Evolutionary conservation across 768 basidiomycete genomes (phyloP).

Genomic region (Trametes cubensis): DNA sequence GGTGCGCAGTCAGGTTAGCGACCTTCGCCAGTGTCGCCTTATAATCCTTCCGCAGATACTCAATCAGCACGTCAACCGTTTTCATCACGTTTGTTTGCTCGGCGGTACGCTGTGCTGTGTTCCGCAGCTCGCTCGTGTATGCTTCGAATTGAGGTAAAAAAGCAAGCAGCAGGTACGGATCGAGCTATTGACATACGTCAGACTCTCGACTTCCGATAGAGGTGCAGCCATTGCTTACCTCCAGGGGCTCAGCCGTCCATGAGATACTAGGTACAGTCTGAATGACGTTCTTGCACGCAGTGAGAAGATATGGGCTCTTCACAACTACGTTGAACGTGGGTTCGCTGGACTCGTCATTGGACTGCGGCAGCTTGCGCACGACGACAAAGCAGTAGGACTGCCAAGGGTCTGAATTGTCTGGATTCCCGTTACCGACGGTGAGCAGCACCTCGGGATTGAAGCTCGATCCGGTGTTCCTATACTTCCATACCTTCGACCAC

Average conservation of each 20-base stretch:
- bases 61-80: slow-evolving; percentile 51
- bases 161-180: slow-evolving; percentile 57
- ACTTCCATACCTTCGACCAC: slow-evolving; percentile 62
- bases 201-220: not conserved
- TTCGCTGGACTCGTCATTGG: slow-evolving; percentile 35
- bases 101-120: slow-evolving; percentile 39
- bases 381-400: slow-evolving; percentile 60
- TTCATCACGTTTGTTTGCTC: slow-evolving; percentile 47
- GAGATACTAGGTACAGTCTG: slow-evolving; percentile 57
- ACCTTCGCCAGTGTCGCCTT: slow-evolving; percentile 49
- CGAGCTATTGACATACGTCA: slow-evolving; percentile 39
- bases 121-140: slow-evolving; percentile 46
- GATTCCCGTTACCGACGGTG: slow-evolving; percentile 31
- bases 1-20: slow-evolving; percentile 50
- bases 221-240: slow-evolving; percentile 37
- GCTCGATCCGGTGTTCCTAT: slow-evolving; percentile 58
- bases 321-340: slow-evolving; percentile 56
- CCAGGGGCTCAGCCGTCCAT: slow-evolving; percentile 60
- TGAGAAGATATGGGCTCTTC: slow-evolving; percentile 60
- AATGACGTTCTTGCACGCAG: slow-evolving; percentile 62
- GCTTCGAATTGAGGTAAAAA: slow-evolving; percentile 50
- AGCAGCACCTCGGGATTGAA: slow-evolving; percentile 52
- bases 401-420: slow-evolving; percentile 53
- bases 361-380: slow-evolving; percentile 51
- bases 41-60: slow-evolving; percentile 54